Evolutionary conservation across 768 basidiomycete species (phyloP), one percentile per base, ranked within the genome.

Genomic region (Serendipita indica): DNA sequence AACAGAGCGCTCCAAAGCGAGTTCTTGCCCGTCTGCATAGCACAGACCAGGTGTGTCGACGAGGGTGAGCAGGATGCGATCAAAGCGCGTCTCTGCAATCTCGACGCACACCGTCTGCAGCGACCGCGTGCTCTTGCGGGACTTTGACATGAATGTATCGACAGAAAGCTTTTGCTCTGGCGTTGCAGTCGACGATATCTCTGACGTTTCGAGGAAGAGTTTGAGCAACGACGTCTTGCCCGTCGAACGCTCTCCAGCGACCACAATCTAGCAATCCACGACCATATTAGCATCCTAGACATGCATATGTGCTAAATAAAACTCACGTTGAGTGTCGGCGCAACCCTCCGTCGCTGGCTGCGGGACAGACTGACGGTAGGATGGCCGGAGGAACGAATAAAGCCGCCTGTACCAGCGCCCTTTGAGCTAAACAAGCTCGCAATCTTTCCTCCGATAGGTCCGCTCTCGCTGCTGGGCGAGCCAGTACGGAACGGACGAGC

Each of bases 41-140:
- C 89, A 87, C 54, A 90, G 71, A 3, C 89, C 89, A 28, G 89
- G 89, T 1, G 89, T 91, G 65, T 92, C 89, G 62, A 88, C 84
- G 59, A 87, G 85, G 13, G 84, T 84, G 64, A 92, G 77, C 22
- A 83, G 69, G 45, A 91, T 73, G 34, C 89, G 76, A 68, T 91
- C 89, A 64, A 82, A 84, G 63, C 82, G 79, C 25, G 27, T 86
- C 70, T 91, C 89, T 74, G 79, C 82, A 59, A 90, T 87, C 70
- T 91, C 89, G 43, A 88, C 73, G 62, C 79, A 82, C 2, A 83
- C 84, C 1, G 82, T 78, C 63, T 82, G 73, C 46, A 91, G 83
- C 3, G 71, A 63, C 61, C 76, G 75, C 13, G 89, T 89, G 18
- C 46, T 45, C 67, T 81, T 82, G 57, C 78, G 71, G 14, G 76